Evolutionary conservation across 208 protist species (phyloP), one percentile per base, ranked within the genome.

Genomic region (Trypanosoma boissoni): DNA sequence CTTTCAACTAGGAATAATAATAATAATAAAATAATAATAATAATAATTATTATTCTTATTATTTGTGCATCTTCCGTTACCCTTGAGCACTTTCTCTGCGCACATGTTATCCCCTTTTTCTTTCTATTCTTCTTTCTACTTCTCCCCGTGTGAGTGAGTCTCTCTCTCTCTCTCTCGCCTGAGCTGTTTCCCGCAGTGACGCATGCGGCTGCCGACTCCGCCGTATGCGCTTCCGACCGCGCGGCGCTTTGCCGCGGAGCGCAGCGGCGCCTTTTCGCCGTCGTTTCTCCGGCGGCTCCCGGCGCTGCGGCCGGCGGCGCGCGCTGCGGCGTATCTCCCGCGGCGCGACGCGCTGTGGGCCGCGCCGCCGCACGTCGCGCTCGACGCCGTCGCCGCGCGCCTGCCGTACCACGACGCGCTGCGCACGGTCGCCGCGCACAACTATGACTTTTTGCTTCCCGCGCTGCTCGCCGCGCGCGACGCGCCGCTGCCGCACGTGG

Each of bases 401-500:
- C 63, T 72, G 44, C 73, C 80, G 1, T 94, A 92, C 64, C 74
- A 88, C 49, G 80, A 86, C 21, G 73, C 62, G 21, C 69, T 92
- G 37, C 68, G 78, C 10, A 67, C 77, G 41, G 81, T 92, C 55
- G 84, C 81, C 73, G 78, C 90, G 63, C 80, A 93, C 54, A 76
- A 80, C 71, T 81, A 75, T 57, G 78, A 78, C 24, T 83, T 89
- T 56, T 61, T 91, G n/a, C 81, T 92, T 28, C 36, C 72, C 0
- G 63, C 73, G 18, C 39, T 91, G 9, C 58, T 91, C 32, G 71
- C 62, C 42, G 56, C 72, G 29, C 26, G 36, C 21, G 86, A 90
- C 49, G 88, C 84, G 9, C 88, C 88, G 20, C 72, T 92, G 55
- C 88, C 88, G 14, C 85, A 95, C 49, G 70, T 92, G 10, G 60